Evolutionary conservation across 163 green algal species (phyloP), one percentile per base, ranked within the genome.

Genomic region (Chlorella variabilis): DNA sequence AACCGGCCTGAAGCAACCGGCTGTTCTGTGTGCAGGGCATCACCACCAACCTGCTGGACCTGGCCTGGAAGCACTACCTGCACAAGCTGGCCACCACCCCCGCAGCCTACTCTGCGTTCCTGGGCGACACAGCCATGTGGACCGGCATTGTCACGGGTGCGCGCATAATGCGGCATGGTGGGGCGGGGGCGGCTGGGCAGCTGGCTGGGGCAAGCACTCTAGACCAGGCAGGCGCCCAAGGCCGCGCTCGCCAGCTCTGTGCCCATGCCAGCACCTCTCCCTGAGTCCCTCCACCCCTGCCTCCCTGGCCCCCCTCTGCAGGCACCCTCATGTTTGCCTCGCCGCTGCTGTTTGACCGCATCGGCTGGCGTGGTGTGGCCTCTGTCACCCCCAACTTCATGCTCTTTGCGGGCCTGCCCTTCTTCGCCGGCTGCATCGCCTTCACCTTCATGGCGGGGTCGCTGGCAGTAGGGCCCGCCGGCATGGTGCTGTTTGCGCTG

Each of bases 41-140:
- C 59, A 85, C 81, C 75, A 84, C 65, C 54, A 85, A 85, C 62
- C 67, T 89, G 59, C 78, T 91, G 23, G 94, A 99, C 85, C 93
- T 98, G 77, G 90, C 94, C 0, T 99, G 94, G 94, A 99, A 99
- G 90, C 90, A 88, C 75, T 93, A 98, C 87, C 91, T 99, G 67
- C 88, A 95, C 54, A 88, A 95, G 77, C 88, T 98, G 77, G 93
- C 94, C 87, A 91, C 95, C 49, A 91, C 86, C 0, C 94, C 96
- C 1, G 82, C 86, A 3, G 93, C 92, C 54, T 98, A 98, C 86
- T 93, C 94, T 0, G 87, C 89, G 2, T 98, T 98, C 90, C 89
- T 98, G 87, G 96, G 96, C 8, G 92, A 97, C 76, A 95, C 98
- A 20, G 94, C 96, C 51, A 96, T 94, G 41, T 97, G 92, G 89